These are phyloP conservation scores for Hypoxylon rubiginosum DNA, from an alignment of 2,329 filamentous ascomycete species.

Conservation along the genomic window DNA sequence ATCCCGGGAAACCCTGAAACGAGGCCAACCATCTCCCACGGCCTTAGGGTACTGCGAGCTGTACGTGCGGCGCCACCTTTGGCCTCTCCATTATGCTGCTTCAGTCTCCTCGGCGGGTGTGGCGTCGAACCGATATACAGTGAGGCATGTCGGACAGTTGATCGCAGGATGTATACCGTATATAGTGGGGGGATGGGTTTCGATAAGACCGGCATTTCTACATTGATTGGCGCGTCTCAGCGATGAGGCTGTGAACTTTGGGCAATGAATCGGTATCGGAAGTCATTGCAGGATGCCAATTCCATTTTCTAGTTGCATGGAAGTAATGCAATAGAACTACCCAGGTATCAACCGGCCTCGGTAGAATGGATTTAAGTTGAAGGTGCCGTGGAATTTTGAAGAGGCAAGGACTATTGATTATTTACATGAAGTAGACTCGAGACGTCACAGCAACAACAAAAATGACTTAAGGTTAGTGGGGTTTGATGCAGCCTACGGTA, in stretches of 20 bases:
- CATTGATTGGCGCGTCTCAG: constrained; percentile 16
- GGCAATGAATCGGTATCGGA: constrained; percentile 7
- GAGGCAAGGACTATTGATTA: not conserved
- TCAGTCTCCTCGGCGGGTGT: constrained; percentile 84
- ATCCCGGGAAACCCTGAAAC: constrained; percentile 91
- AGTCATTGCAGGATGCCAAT: not conserved
- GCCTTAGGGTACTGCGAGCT: constrained; percentile 74
- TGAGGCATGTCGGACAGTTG: constrained; percentile 76
- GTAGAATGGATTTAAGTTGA: not conserved
- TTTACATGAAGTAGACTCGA: constrained; percentile 11
- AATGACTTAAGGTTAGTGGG: constrained; percentile 1
- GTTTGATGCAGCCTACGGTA: not conserved
- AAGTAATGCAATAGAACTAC: constrained; percentile 6
- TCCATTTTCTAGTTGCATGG: constrained; percentile 26
- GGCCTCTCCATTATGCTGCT: constrained; percentile 89
- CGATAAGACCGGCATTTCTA: constrained; percentile 57
- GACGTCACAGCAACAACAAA: constrained; percentile 16
- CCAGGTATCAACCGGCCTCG: not conserved
- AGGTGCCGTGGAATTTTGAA: not conserved
- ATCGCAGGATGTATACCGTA: constrained; percentile 92
- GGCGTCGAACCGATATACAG: constrained; percentile 95
- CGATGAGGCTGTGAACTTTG: constrained; percentile 18
- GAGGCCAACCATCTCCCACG: constrained; percentile 91
- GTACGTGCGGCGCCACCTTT: constrained; percentile 88
- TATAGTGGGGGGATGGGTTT: constrained; percentile 88